Evolutionary conservation across 1,139 yeast species (phyloP).

Genomic region (Geotrichum carabidarum): DNA sequence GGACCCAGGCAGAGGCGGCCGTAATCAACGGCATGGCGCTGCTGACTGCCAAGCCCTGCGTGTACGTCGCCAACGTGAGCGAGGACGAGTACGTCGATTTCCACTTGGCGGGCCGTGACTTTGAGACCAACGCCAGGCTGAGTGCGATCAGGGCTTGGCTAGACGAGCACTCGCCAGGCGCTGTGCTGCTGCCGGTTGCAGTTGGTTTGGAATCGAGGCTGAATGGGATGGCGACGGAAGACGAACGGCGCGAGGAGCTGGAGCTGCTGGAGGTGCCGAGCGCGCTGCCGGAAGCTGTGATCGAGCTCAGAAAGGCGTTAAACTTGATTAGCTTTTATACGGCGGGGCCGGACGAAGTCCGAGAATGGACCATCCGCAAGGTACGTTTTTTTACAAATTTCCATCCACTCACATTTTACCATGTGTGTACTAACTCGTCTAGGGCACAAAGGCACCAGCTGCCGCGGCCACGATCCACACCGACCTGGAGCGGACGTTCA

Average conservation of each 20-base stretch:
- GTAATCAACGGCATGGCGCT: constrained; percentile 74
- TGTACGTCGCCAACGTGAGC: constrained; percentile 79
- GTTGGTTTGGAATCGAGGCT: constrained; percentile 82
- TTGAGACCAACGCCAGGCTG: constrained; percentile 15
- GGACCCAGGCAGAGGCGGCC: constrained; percentile 88
- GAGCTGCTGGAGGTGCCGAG: constrained; percentile 69
- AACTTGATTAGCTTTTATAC: constrained; percentile 75
- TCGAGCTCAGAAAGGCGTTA: constrained; percentile 55
- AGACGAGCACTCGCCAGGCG: constrained; percentile 79
- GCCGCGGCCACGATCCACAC: constrained; percentile 86
- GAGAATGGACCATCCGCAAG: constrained; percentile 74
- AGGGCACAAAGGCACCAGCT: constrained; percentile 63
- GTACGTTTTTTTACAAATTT: neutral
- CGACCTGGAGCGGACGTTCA: constrained; percentile 71
- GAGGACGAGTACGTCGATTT: constrained; percentile 77
- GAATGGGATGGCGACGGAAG: constrained; percentile 68
- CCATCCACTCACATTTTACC: neutral
- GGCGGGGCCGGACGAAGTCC: constrained; percentile 72
- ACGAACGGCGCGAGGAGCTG: constrained; percentile 75
- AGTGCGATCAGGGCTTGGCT: constrained; percentile 80
- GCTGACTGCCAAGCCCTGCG: constrained; percentile 89
- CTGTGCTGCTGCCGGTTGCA: constrained; percentile 76
- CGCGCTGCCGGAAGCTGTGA: constrained; percentile 75
- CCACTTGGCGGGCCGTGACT: neutral
- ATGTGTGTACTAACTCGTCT: neutral